phyloP scores from a whole-genome alignment of 2,329 filamentous ascomycete species.

The Pseudonectria buxi region DNA sequence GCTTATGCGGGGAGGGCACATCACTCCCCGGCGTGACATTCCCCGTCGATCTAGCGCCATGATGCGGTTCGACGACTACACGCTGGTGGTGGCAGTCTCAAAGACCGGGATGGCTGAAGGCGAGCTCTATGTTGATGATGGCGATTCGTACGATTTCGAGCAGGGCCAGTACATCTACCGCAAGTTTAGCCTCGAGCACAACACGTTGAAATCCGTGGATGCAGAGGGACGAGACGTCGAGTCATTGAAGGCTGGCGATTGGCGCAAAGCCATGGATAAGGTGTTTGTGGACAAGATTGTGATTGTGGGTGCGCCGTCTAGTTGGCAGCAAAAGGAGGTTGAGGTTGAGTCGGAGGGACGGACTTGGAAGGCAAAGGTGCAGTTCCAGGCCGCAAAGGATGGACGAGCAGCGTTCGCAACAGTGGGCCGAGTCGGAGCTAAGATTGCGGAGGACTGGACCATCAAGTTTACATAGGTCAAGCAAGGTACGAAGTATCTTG shows the following conservation, averaged over 20 bases:
- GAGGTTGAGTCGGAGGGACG: slow-evolving; percentile 48
- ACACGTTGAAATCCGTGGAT: slow-evolving; percentile 63
- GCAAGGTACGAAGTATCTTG: too few species aligned
- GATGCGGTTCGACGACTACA: slow-evolving; percentile 95
- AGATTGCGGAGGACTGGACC: slow-evolving; percentile 49
- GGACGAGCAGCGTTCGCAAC: slow-evolving; percentile 45
- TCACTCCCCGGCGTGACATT: slow-evolving; percentile 83
- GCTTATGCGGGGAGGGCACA: slow-evolving; percentile 87
- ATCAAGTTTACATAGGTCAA: slow-evolving; percentile 28
- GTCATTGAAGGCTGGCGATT: slow-evolving; percentile 56
- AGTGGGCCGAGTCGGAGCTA: slow-evolving; percentile 44
- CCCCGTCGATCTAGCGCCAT: slow-evolving; percentile 78
- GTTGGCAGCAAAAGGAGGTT: slow-evolving; percentile 61
- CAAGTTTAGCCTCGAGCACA: slow-evolving; percentile 59
- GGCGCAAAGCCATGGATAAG: slow-evolving; percentile 69
- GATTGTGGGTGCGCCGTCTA: slow-evolving; percentile 68
- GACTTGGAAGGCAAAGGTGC: slow-evolving; percentile 51
- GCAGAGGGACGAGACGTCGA: slow-evolving; percentile 48
- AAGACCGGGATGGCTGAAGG: slow-evolving; percentile 59
- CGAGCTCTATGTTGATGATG: slow-evolving; percentile 85
- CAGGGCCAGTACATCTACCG: slow-evolving; percentile 84
- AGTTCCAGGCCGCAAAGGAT: slow-evolving; percentile 46
- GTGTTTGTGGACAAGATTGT: slow-evolving; percentile 81
- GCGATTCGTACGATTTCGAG: slow-evolving; percentile 84
- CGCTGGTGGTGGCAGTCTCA: slow-evolving; percentile 68